Evolutionary conservation across 106 monocot genomes (phyloP).

Genomic region (Dactylorhiza incarnata): DNA sequence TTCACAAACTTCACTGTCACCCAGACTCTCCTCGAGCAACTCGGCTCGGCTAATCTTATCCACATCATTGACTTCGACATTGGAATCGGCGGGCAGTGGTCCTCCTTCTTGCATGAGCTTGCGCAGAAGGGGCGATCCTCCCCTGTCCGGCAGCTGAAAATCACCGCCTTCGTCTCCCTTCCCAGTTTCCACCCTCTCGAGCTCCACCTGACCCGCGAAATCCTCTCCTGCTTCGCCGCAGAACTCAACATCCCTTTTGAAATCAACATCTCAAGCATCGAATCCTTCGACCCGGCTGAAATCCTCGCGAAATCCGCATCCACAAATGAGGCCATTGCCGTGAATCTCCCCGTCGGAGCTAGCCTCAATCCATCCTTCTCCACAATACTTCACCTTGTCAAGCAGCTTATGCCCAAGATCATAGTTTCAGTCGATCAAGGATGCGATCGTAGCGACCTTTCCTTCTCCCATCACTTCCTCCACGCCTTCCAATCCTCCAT

Average conservation of each 20-base stretch:
- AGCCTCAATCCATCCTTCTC: constrained; percentile 21
- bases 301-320: constrained; percentile 19
- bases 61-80: constrained; percentile 91
- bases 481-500: constrained; percentile 48
- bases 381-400: constrained; percentile 49
- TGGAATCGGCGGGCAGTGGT: constrained; percentile 82
- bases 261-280: constrained; percentile 42
- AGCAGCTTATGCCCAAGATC: constrained; percentile 69
- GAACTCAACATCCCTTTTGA: constrained; percentile 73
- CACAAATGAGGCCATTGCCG: constrained; percentile 51
- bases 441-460: constrained; percentile 55
- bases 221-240: constrained; percentile 64
- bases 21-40: constrained; percentile 72
- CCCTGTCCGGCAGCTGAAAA: constrained; percentile 32
- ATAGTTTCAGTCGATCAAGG: constrained; percentile 70
- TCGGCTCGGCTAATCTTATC: constrained; percentile 32
- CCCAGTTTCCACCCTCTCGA: constrained; percentile 54
- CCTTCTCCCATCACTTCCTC: constrained; percentile 57
- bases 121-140: constrained; percentile 41
- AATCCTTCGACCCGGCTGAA: constrained; percentile 54
- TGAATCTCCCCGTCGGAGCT: constrained; percentile 60
- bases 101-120: constrained; percentile 87
- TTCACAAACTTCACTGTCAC: constrained; percentile 83
- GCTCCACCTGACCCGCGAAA: constrained; percentile 63
- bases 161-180: constrained; percentile 64